Evolutionary conservation across 2,329 filamentous ascomycete species (phyloP), one percentile per base, ranked within the genome.

Genomic region (Cytospora schulzeri): DNA sequence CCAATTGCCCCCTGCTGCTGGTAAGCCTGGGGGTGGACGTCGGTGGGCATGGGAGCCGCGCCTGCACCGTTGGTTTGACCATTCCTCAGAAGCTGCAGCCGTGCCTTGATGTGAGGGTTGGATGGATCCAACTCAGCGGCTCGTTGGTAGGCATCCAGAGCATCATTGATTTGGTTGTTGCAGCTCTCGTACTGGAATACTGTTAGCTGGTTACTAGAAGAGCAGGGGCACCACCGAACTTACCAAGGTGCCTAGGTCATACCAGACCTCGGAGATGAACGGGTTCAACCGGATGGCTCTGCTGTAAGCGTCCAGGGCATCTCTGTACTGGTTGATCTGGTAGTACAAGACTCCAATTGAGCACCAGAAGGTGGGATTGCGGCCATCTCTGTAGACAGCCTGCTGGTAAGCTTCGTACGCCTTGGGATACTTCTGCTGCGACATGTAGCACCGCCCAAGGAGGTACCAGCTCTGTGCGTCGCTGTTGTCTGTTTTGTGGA

Each of bases 381-480:
- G 90, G 38, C 95, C 95, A 75, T 99, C 95, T 64, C 95, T 92
- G 75, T 99, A 99, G 48, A 99, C 95, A 3, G 95, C 95, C 80
- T 99, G 95, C 76, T 99, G 95, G 77, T 98, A 98, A 7, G 95
- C 94, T 75, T 99, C 95, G 72, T 98, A 98, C 0, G 95, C 95
- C 77, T 98, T 98, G 73, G 94, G 94, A 72, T 98, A 98, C 77
- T 98, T 98, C 76, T 97, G 92, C 79, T 97, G 94, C 69, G 94
- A 96, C 95, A 99, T 98, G 83, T 98, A 99, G 81, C 95, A 98
- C 71, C 95, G 89, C 52, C 95, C 95, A 59, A 99, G 88, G 31
- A 99, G 85, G 77, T 99, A 99, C 95, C 95, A 99, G 79, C 94
- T 98, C 79, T 98, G 95, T 28, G 95, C 93, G 78, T 98, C 95